Evolutionary conservation across 2,329 filamentous ascomycete genomes (phyloP).

Genomic region (Neoscytalidium dimidiatum): DNA sequence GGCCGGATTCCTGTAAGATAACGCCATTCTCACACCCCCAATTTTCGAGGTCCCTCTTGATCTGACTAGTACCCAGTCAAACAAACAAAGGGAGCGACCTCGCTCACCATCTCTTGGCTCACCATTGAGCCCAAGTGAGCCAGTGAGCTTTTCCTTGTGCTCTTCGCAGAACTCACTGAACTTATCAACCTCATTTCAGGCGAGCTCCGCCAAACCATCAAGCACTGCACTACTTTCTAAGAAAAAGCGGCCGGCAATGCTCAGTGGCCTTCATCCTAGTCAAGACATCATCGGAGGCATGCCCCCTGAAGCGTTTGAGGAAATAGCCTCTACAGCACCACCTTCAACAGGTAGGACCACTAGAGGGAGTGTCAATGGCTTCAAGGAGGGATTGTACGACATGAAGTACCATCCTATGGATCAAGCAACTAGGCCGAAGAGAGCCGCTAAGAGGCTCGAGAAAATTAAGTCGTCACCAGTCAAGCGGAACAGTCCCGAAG

Average conservation of each 20-base stretch:
- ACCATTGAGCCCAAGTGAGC: background rate
- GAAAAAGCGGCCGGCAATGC: background rate
- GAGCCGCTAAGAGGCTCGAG: background rate
- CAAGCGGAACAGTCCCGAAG: background rate
- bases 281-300: background rate
- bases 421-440: background rate
- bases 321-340: background rate
- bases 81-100: too few relatives aligned
- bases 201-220: background rate
- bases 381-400: background rate
- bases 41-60: too few relatives aligned
- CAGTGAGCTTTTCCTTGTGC: background rate
- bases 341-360: background rate
- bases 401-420: background rate
- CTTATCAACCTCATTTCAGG: background rate
- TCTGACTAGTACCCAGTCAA: background rate
- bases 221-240: background rate
- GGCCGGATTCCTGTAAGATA: too few relatives aligned
- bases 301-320: background rate
- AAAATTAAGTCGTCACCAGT: background rate
- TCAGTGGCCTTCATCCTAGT: background rate
- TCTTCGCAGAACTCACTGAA: background rate
- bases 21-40: too few relatives aligned
- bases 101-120: background rate
- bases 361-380: background rate